A percentile compares a stretch with the other conserved stretches of the same genome.
Evolutionary conservation across 2,329 filamentous ascomycete genomes (phyloP).

Genomic region (Penicillium vulpinum): DNA sequence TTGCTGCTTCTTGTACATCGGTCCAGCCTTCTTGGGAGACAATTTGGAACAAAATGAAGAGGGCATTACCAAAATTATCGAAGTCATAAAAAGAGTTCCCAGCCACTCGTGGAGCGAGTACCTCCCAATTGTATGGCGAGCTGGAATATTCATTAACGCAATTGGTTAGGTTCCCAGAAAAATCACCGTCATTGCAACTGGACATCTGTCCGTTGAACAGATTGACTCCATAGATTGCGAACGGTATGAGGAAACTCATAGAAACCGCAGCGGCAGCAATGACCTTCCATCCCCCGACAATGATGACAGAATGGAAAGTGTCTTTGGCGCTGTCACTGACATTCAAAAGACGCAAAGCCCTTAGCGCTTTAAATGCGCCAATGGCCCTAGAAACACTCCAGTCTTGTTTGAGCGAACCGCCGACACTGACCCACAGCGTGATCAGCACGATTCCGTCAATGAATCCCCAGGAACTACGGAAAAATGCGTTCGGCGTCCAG

Average conservation of each 20-base stretch:
- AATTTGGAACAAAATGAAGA: conserved; percentile 98
- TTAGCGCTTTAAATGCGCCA: conserved; percentile 93
- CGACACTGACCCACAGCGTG: conserved; percentile 93
- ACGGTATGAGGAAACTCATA: conserved; percentile 88
- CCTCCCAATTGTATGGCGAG: conserved; percentile 77
- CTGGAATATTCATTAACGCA: conserved; percentile 83
- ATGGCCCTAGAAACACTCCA: conserved; percentile 85
- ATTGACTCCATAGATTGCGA: conserved; percentile 93
- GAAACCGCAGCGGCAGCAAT: conserved; percentile 90
- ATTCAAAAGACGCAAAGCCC: conserved; percentile 87
- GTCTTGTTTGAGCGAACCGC: conserved; percentile 76
- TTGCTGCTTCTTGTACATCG: conserved; percentile 82
- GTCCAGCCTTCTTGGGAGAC: conserved; percentile 98
- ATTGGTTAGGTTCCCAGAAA: conserved; percentile 59
- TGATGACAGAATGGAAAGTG: conserved; percentile 94
- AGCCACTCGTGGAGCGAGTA: conserved; percentile 79
- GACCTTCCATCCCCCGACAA: conserved; percentile 92
- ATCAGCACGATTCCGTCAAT: conserved; percentile 90
- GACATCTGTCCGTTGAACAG: conserved; percentile 83
- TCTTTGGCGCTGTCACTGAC: conserved; percentile 94
- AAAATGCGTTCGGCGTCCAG: conserved; percentile 96
- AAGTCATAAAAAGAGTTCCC: conserved; percentile 86
- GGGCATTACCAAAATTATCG: conserved; percentile 87
- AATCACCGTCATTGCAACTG: conserved; percentile 71
- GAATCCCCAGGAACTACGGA: conserved; percentile 93